These are phyloP conservation scores for Malus hybrid DNA, from an alignment of 331 rosid genomes.

Conservation along the genomic window DNA sequence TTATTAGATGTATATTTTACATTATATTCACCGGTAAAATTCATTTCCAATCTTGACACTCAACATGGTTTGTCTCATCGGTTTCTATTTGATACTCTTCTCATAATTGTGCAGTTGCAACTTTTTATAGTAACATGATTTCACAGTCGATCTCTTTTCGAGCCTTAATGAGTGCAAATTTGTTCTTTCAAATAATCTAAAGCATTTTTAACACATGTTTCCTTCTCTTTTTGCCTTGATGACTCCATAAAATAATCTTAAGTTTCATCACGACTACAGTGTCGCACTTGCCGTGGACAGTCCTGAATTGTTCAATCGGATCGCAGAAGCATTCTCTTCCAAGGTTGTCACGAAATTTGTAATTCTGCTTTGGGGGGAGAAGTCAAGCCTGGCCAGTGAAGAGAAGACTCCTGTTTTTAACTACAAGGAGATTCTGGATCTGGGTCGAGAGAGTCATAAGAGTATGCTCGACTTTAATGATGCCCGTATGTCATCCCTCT, in stretches of 20 bases:
- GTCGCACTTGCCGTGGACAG: slow-evolving; percentile 80
- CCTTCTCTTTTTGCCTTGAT: slow-evolving; percentile 16
- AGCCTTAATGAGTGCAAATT: background rate
- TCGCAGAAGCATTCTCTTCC: slow-evolving; percentile 45
- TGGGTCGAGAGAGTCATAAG: slow-evolving; percentile 60
- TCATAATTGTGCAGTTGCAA: background rate
- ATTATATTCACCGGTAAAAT: background rate
- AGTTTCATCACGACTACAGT: slow-evolving; percentile 38
- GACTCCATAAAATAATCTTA: background rate
- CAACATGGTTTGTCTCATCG: background rate
- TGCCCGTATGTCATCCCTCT: slow-evolving; percentile 44
- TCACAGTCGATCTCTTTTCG: slow-evolving; percentile 1
- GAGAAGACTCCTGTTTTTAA: slow-evolving; percentile 45
- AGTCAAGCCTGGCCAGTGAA: slow-evolving; percentile 40
- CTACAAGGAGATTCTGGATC: slow-evolving; percentile 51
- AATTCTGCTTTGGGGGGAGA: slow-evolving; percentile 94
- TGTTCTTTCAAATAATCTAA: background rate
- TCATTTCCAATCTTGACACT: background rate
- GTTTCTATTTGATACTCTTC: background rate
- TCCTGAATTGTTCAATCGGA: slow-evolving; percentile 73
- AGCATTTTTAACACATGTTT: background rate
- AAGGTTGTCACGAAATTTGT: slow-evolving; percentile 56
- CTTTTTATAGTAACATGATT: background rate
- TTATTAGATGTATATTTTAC: background rate
- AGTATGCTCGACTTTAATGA: slow-evolving; percentile 33